Percentiles rank a stretch among this genome's conserved stretches.
Evolutionary conservation across 1,284 basidiomycete genomes (phyloP).

Genomic region (Ustilago trichophora): DNA sequence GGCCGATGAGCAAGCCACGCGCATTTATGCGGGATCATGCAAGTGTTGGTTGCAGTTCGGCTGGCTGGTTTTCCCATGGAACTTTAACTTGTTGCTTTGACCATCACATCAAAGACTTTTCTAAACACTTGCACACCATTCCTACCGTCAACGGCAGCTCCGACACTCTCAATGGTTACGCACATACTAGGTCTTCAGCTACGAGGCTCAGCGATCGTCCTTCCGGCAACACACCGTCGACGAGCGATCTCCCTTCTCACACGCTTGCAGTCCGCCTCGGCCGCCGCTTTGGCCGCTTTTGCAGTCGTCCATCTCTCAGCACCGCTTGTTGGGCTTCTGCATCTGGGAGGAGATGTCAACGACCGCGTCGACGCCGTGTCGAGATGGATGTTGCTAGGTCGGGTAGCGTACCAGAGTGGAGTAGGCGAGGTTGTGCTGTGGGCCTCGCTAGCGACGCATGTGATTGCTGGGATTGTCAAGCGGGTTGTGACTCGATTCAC

Average conservation of each 20-base stretch:
- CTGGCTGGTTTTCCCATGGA: no score
- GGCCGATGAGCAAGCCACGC: no score
- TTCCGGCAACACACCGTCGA: constrained; percentile 1
- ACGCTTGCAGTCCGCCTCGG: constrained; percentile 23
- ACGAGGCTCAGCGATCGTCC: neutral
- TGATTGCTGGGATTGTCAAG: constrained; percentile 32
- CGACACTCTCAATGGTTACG: no score
- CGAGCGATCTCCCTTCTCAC: constrained; percentile 2
- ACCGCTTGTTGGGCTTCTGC: constrained; percentile 23
- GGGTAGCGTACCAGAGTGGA: constrained; percentile 58
- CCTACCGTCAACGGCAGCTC: no score
- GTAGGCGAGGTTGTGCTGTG: constrained; percentile 54
- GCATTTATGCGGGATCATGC: neutral
- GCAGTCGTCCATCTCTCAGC: constrained; percentile 30
- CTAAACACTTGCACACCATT: no score
- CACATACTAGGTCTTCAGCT: constrained; percentile 23
- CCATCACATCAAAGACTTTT: no score
- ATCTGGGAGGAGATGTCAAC: constrained; percentile 22
- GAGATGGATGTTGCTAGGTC: constrained; percentile 55
- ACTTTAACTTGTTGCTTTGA: no score
- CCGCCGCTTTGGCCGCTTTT: constrained; percentile 15
- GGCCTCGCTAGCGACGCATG: constrained; percentile 40
- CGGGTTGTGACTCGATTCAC: constrained; percentile 19
- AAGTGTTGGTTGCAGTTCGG: neutral
- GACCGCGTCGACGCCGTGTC: constrained; percentile 36